Conservation (phyloP, 1,284 basidiomycete species). For the Veloboletus limbatus region DNA sequence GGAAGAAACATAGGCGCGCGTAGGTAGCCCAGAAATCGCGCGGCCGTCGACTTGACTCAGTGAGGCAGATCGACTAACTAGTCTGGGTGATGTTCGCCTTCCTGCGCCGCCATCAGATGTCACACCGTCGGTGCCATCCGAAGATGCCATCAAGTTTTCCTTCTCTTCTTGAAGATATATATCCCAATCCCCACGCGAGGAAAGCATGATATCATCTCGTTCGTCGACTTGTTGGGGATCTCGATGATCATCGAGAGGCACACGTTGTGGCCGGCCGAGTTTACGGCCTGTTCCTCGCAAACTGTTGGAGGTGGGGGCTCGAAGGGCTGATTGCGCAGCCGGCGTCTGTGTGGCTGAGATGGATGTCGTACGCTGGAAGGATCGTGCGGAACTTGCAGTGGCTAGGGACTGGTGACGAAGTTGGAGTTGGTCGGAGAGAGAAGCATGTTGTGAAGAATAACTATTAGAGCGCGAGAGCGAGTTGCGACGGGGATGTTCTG, state of each 20-base stretch:
- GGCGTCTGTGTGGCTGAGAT: slow-evolving; percentile 45
- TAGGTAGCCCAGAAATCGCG: slow-evolving; percentile 32
- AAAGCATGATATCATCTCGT: slow-evolving; percentile 32
- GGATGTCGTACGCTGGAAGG: slow-evolving; percentile 62
- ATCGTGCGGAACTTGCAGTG: slow-evolving; percentile 35
- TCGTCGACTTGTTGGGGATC: slow-evolving; percentile 40
- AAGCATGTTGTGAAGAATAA: slow-evolving; percentile 32
- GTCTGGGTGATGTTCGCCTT: slow-evolving; percentile 25
- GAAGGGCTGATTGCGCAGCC: slow-evolving; percentile 24
- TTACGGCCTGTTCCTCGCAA: slow-evolving; percentile 37
- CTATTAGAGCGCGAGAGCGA: slow-evolving; percentile 69
- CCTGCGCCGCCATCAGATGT: slow-evolving; percentile 24
- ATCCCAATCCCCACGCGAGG: slow-evolving; percentile 31
- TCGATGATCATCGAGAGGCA: slow-evolving; percentile 41
- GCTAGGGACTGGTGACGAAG: slow-evolving; percentile 24
- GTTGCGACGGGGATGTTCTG: slow-evolving; percentile 38
- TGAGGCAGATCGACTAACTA: slow-evolving; percentile 32
- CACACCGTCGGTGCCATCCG: slow-evolving; percentile 25
- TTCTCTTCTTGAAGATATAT: slow-evolving; percentile 29
- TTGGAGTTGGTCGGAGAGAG: slow-evolving; percentile 22
- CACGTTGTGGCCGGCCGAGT: slow-evolving; percentile 39
- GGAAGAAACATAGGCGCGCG: slow-evolving; percentile 32
- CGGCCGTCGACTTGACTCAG: slow-evolving; percentile 35
- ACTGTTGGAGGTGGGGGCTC: slow-evolving; percentile 31
- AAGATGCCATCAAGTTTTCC: slow-evolving; percentile 29